Conservation (phyloP, 345 rosid species). For the Rubroshorea leprosula region DNA sequence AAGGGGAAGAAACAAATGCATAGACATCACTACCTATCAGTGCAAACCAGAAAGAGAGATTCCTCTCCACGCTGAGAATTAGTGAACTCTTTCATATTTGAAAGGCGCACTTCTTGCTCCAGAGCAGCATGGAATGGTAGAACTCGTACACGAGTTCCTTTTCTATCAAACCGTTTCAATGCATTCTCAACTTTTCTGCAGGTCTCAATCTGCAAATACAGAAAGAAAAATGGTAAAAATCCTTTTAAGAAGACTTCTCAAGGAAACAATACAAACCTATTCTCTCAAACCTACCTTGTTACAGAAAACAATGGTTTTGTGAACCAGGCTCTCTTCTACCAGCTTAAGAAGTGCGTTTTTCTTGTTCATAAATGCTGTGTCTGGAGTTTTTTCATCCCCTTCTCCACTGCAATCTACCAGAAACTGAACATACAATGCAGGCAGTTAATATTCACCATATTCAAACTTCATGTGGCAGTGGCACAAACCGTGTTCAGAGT, state of each 20-base stretch:
- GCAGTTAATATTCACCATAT: constrained; percentile 8
- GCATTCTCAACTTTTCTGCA: constrained; percentile 94
- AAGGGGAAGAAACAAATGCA: background rate
- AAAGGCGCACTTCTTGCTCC: constrained; percentile 55
- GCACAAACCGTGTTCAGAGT: too few relatives aligned
- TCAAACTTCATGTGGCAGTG: too few relatives aligned
- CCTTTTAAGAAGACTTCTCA: background rate
- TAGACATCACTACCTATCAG: constrained; percentile 50
- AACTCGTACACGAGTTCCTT: constrained; percentile 42
- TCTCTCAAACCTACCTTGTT: constrained; percentile 51
- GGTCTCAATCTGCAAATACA: constrained; percentile 67
- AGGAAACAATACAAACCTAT: background rate
- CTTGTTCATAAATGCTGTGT: constrained; percentile 76
- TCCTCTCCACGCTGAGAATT: constrained; percentile 32
- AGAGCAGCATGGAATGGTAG: constrained; percentile 88
- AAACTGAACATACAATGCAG: constrained; percentile 42
- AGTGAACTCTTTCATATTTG: constrained; percentile 75
- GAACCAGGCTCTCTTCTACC: constrained; percentile 48
- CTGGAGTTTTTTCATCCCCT: constrained; percentile 51
- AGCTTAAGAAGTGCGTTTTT: constrained; percentile 73
- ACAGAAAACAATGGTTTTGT: constrained; percentile 80
- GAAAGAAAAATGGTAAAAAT: background rate
- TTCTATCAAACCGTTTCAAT: constrained; percentile 69
- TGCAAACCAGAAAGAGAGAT: constrained; percentile 70
- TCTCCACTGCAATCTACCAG: constrained; percentile 94